These are phyloP conservation scores for Phytophthora hybrid DNA, from an alignment of 352 stramenopile genomes.

Conservation along the genomic window DNA sequence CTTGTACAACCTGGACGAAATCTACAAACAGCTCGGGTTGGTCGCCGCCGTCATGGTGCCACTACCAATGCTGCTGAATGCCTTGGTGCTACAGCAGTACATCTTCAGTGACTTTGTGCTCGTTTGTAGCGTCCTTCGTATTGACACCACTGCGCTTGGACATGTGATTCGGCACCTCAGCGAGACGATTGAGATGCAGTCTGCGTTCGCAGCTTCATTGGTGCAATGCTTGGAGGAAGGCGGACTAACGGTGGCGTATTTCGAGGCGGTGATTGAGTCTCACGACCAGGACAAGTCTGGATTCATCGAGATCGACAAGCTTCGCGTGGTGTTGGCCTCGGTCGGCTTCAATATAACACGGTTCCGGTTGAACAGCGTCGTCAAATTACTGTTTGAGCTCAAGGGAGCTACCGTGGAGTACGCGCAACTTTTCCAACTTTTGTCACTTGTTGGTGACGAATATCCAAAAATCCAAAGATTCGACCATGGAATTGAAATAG, in stretches of 20 bases:
- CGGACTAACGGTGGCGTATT: conserved; percentile 28
- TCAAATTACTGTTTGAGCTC: conserved; percentile 56
- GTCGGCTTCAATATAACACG: conserved; percentile 59
- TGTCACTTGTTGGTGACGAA: conserved; percentile 27
- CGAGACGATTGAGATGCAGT: conserved; percentile 57
- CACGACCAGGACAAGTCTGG: conserved; percentile 41
- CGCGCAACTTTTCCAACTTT: conserved; percentile 47
- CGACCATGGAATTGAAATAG: neutral
- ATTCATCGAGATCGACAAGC: conserved; percentile 45
- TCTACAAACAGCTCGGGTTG: conserved; percentile 40
- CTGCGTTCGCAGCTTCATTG: conserved; percentile 51
- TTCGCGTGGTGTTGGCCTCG: conserved; percentile 43
- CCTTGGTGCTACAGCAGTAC: conserved; percentile 54
- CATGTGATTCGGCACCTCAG: conserved; percentile 62
- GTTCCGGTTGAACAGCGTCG: conserved; percentile 66
- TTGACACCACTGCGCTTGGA: conserved; percentile 57
- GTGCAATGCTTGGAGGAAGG: conserved; percentile 29
- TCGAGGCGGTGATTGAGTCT: conserved; percentile 35
- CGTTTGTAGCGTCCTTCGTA: conserved; percentile 52
- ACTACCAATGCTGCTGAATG: conserved; percentile 53
- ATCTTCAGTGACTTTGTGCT: conserved; percentile 69
- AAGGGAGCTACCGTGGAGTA: conserved; percentile 47
- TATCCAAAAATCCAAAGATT: conserved; percentile 12
- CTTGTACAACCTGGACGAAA: conserved; percentile 49
- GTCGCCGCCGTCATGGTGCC: conserved; percentile 40